Conservation (phyloP, 208 protist genomes). For the Wallacemonas collosoma region DNA sequence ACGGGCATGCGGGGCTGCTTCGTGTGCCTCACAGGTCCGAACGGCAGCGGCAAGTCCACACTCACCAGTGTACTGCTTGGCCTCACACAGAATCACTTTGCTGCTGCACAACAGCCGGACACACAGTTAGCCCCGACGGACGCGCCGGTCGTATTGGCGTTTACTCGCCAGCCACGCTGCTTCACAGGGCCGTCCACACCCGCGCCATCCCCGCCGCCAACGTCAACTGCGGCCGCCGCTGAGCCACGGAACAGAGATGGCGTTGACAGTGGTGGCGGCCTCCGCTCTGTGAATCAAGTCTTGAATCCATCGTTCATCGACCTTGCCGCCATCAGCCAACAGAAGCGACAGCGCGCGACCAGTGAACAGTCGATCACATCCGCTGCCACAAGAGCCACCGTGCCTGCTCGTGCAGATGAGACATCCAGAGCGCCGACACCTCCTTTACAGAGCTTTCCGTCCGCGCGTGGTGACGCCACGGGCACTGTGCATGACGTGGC, state of each 20-base stretch:
- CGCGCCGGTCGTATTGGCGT: not conserved
- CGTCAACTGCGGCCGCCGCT: too few species aligned
- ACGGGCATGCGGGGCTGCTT: slow-evolving; percentile 33
- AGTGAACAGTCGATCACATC: too few species aligned
- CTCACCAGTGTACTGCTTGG: slow-evolving; percentile 56
- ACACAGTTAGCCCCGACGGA: not conserved
- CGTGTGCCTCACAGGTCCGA: slow-evolving; percentile 60
- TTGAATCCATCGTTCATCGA: slow-evolving; percentile 1
- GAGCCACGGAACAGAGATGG: too few species aligned
- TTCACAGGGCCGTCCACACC: not conserved
- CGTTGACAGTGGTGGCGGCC: too few species aligned
- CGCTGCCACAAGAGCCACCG: too few species aligned
- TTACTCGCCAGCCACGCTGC: not conserved
- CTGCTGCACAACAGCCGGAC: not conserved
- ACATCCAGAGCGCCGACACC: not conserved
- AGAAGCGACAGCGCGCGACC: too few species aligned
- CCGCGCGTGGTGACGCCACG: not conserved
- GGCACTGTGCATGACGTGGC: not conserved
- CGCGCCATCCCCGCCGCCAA: not conserved
- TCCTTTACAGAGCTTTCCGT: too few species aligned
- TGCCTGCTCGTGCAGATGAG: not conserved
- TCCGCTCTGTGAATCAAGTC: not conserved
- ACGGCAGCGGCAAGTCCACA: slow-evolving; percentile 66
- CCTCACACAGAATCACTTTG: slow-evolving; percentile 12
- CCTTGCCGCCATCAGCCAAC: not conserved